Evolutionary conservation across 495 filamentous ascomycete species (phyloP), one percentile per base, ranked within the genome.

Genomic region (Penicillium ochrochloron): DNA sequence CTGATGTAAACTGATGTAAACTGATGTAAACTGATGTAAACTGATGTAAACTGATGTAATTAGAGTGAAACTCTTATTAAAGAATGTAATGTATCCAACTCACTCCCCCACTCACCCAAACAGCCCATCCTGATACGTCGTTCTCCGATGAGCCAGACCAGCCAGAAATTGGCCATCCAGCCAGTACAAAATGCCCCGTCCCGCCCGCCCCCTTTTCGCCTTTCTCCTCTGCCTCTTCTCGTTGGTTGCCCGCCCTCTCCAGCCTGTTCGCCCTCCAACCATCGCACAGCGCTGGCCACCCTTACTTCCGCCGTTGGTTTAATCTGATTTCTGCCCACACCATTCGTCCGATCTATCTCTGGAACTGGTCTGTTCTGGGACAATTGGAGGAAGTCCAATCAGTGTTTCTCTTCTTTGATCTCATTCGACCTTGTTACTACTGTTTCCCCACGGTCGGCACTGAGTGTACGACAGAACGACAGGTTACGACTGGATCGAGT

Each of bases 181-280:
- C 60, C 65, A 65, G 70, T 80, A 81, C 77, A 82, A 74, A 80
- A 80, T 81, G 76, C 78, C 74, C 78, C 77, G 79, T 81, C 77
- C 66, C 73, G 56, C 75, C 59, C 77, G 74, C 76, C 70, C 75
- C 78, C 74, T 74, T 77, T 73, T 69, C 75, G 71, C 70, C 73
- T 75, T 80, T 73, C 67, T 73, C 67, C 67, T 76, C 76, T 79
- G 77, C 76, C 76, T 67, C 68, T 70, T 80, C 79, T 81, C 77
- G 79, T 81, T 81, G 79, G 77, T 78, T 73, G 71, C 77, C 78
- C 75, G 66, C 63, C 66, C 67, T 70, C 68, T 73, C 73, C 65
- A 62, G 62, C 63, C 66, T 50, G 41, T 60, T 46, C 59, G 58
- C 61, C 71, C 69, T 69, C 71, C 71, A 74, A 74, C 70, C 70